Base-by-base conservation (phyloP, 2,329 filamentous ascomycete species). In the Beauveria sp. region DNA sequence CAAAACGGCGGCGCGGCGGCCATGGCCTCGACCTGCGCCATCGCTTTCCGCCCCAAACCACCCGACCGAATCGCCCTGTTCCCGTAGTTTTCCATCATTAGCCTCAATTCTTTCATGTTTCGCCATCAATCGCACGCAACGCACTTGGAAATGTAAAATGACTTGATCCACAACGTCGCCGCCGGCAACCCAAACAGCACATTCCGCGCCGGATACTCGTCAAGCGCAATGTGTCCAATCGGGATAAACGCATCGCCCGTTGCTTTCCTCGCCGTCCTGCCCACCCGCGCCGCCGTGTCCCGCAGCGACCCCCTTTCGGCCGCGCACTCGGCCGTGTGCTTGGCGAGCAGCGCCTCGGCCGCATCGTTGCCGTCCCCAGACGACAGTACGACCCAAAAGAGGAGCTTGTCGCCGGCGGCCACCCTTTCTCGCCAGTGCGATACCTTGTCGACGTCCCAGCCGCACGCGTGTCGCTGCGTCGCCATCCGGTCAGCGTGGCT, bases 401-500 rank as follows among this genome's bases (percentile, higher is more conserved):
- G 67, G 26, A 70, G 67, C 66, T 73, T 77, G 1, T 67, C 68
- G 3, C 75, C 76, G 42, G 66, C 66, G 28, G 70, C 67, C 45
- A 73, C 72, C 54, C 67, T 70, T 20, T 69, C 66, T 58, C 68
- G 70, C 73, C 74, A 78, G 51, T 65, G 64, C 16, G 66, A 67
- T 16, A 81, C 73, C 31, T 71, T 65, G 4, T 78, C 70, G 14
- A 66, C 60, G 46, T 74, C 70, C 79, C 79, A 81, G 18, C 77
- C 76, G 64, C 79, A 81, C 3, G 75, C 74, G 14, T 79, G 66
- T 16, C 79, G 74, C 66, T 81, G 79, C 31, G 75, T 70, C 45
- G 72, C 68, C 67, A 81, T 67, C 43, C 79, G 70, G 61, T 74
- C 64, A 40, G 71, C 67, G 60, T 81, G 79, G n/a, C 69, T 67